Base-by-base conservation (phyloP, 2,329 filamentous ascomycete species). In the Colletotrichum tabaci region DNA sequence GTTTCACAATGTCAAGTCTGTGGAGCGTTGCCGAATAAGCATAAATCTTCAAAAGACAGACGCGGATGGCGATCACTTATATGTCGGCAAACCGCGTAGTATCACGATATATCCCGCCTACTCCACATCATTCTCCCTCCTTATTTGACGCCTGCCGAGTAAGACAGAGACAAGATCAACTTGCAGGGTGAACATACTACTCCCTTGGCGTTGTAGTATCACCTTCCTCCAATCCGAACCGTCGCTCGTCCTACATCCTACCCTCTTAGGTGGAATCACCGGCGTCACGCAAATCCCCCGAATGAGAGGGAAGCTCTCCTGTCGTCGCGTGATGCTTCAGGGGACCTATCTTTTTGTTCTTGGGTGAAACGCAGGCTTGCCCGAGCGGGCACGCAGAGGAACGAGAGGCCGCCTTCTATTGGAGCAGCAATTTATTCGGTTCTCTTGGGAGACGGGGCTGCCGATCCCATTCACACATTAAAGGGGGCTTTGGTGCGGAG, bases 341-440 rank as follows among this genome's bases (percentile, higher is more conserved):
- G 47, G 26, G 26, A 30, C 44, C n/a, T 23, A 13, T 55, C n/a
- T 5, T n/a, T 44, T 8, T 4, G 47, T 15, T 49, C 50, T 47
- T 26, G 55, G 10, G 21, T 55, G 30, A 46, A 44, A 50, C 63
- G 40, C 47, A 56, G 18, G 42, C 21, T 61, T 67, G 26, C 56
- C 23, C 15, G 35, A 57, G 61, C 10, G 4, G 42, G 35, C 18
- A 44, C 26, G 13, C 38, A 23, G 35, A 42, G 55, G 49, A 66
- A 71, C 56, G 15, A 23, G 7, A 50, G 23, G 6, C 44, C n/a
- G 4, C 6, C 10, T 9, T 38, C 42, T 3, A 71, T 71, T 71
- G 67, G 67, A 52, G 47, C 56, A 71, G 55, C 56, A 67, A 67
- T 67, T 26, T 56, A 66, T 61, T 15, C 42, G 55, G 3, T 70